Evolutionary conservation across 2,329 filamentous ascomycete species (phyloP).

Genomic region (Colletotrichum agaves): DNA sequence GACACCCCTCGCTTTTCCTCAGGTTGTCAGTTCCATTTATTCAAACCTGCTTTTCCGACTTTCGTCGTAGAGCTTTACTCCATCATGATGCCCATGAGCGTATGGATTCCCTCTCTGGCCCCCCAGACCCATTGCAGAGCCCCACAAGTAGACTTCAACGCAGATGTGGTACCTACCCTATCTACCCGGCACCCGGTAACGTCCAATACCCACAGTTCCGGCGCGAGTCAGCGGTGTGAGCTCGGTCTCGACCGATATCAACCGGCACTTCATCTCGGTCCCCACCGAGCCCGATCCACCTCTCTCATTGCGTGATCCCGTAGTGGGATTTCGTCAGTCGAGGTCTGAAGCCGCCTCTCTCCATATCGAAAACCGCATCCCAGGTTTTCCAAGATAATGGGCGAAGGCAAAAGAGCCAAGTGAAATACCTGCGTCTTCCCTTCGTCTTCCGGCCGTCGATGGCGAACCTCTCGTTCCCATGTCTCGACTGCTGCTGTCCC

Average conservation of each 20-base stretch:
- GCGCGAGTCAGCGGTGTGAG: conserved; percentile 7
- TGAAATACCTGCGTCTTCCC: background rate
- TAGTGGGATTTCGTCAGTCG: conserved; percentile 31
- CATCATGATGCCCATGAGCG: no score
- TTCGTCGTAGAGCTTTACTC: no score
- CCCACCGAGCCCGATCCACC: conserved; percentile 24
- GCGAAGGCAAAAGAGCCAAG: background rate
- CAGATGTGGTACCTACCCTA: no score
- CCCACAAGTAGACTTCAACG: no score
- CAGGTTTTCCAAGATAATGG: conserved; percentile 10
- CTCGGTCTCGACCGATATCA: conserved; percentile 33
- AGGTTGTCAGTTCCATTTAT: no score
- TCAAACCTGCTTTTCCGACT: no score
- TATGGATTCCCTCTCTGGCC: no score
- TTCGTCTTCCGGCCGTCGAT: background rate
- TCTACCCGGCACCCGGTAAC: no score
- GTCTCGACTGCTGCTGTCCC: background rate
- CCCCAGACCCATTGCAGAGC: no score
- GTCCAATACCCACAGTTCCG: background rate
- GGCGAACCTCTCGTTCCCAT: background rate
- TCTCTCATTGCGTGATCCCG: conserved; percentile 28
- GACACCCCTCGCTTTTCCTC: no score
- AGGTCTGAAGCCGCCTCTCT: background rate
- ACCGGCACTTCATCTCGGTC: conserved; percentile 23
- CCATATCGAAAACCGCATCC: conserved; percentile 19